A percentile compares a stretch with the other conserved stretches of the same genome.
phyloP scores from a whole-genome alignment of 345 rosid genomes.

The Combretum micranthum region DNA sequence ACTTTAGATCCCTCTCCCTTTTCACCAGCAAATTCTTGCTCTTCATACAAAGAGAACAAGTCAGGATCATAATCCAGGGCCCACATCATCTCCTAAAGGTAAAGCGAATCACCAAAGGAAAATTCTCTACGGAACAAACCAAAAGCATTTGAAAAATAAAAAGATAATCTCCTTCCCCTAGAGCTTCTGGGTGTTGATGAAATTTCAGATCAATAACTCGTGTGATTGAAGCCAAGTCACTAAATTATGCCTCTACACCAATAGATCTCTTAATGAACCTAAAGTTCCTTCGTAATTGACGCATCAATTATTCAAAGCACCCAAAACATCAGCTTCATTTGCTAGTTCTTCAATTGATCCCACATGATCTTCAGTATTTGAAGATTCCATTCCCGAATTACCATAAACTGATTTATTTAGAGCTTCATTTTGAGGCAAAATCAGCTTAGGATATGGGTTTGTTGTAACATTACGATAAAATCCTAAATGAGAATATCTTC shows the following conservation, averaged over 20 bases:
- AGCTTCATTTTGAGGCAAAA: slow-evolving; percentile 11
- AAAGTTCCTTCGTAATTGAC: slow-evolving; percentile 94
- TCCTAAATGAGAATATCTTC: slow-evolving; percentile 75
- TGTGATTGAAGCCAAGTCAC: slow-evolving; percentile 77
- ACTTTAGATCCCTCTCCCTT: slow-evolving; percentile 52
- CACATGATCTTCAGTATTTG: slow-evolving; percentile 24
- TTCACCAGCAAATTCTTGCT: slow-evolving; percentile 33
- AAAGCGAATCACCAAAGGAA: slow-evolving; percentile 89
- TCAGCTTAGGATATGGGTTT: slow-evolving; percentile 30
- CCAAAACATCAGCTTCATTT: slow-evolving; percentile 85
- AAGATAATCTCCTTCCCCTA: slow-evolving; percentile 95
- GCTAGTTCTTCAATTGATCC: slow-evolving; percentile 27
- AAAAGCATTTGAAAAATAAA: slow-evolving; percentile 95
- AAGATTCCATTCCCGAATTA: slow-evolving; percentile 14
- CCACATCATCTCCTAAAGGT: slow-evolving; percentile 99
- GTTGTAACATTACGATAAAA: slow-evolving; percentile 70
- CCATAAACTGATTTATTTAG: slow-evolving; percentile 8
- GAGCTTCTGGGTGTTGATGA: slow-evolving; percentile 90
- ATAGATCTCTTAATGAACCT: slow-evolving; percentile 79
- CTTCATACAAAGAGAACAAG: slow-evolving; percentile 64
- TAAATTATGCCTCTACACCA: slow-evolving; percentile 90
- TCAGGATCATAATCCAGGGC: slow-evolving; percentile 94
- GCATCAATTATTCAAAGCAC: slow-evolving; percentile 98
- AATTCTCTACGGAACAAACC: slow-evolving; percentile 97
- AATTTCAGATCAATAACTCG: slow-evolving; percentile 91